A percentile compares a stretch with the other conserved stretches of the same genome.
phyloP scores from a whole-genome alignment of 2,329 filamentous ascomycete genomes.

The Diplocarpon rosae region DNA sequence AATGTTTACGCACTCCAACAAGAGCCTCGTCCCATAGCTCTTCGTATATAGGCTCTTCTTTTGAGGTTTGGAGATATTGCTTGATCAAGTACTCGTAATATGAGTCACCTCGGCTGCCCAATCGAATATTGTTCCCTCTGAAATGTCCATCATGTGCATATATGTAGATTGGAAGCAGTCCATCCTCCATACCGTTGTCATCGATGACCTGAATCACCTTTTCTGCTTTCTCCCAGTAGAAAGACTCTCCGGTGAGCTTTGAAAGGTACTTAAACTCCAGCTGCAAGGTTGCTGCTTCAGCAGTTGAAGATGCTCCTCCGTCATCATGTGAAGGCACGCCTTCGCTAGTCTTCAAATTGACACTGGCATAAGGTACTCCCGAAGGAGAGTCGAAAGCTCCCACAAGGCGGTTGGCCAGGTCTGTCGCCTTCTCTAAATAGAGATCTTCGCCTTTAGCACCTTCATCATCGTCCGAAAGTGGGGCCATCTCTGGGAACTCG shows the following conservation, averaged over 20 bases:
- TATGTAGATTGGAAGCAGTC: constrained; percentile 86
- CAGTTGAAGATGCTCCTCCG: constrained; percentile 81
- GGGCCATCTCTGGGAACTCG: constrained; percentile 67
- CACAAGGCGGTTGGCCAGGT: constrained; percentile 78
- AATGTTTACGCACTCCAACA: constrained; percentile 76
- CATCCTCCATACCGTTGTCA: constrained; percentile 65
- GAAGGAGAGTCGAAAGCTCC: constrained; percentile 80
- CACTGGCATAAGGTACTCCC: constrained; percentile 80
- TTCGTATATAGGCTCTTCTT: constrained; percentile 73
- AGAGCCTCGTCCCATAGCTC: constrained; percentile 91
- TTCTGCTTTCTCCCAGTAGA: constrained; percentile 88
- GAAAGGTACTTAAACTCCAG: constrained; percentile 96
- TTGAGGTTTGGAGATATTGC: constrained; percentile 89
- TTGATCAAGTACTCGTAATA: constrained; percentile 99
- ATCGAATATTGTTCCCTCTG: constrained; percentile 71
- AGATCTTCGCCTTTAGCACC: constrained; percentile 74
- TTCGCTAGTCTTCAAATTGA: constrained; percentile 69
- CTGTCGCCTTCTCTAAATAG: constrained; percentile 91
- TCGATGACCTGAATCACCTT: constrained; percentile 88
- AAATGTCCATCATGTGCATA: constrained; percentile 71
- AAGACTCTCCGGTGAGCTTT: constrained; percentile 82
- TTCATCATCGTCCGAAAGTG: constrained; percentile 58
- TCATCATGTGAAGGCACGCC: constrained; percentile 77
- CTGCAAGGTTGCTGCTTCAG: constrained; percentile 85
- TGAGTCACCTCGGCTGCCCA: constrained; percentile 89